These are phyloP conservation scores for Podospora tetraspora DNA, from an alignment of 495 filamentous ascomycete species.

Conservation along the genomic window DNA sequence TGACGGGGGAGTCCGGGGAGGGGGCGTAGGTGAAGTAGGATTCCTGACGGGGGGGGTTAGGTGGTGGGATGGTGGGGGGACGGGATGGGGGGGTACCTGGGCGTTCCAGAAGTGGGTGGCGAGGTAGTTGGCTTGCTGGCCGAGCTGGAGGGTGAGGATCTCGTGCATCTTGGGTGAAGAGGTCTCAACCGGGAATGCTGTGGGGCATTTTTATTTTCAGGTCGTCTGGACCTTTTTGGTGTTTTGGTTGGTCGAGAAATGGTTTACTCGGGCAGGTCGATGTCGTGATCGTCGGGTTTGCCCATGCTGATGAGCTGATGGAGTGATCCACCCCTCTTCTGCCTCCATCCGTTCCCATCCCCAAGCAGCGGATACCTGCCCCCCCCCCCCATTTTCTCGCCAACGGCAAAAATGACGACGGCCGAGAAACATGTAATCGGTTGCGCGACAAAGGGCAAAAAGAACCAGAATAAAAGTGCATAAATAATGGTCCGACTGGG, in stretches of 20 bases:
- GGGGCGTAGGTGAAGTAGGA: conserved; percentile 92
- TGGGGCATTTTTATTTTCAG: neutral
- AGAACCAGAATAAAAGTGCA: neutral
- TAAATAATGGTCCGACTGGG: conserved; percentile 3
- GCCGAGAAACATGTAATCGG: neutral
- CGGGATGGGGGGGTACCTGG: conserved; percentile 46
- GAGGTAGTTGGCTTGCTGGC: conserved; percentile 86
- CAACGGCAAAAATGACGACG: neutral
- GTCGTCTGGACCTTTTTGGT: neutral
- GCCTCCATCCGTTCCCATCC: neutral
- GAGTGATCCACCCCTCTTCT: neutral
- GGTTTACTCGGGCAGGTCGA: neutral
- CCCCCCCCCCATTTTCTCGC: neutral
- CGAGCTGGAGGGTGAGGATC: conserved; percentile 89
- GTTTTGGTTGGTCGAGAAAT: neutral
- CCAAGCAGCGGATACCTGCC: neutral
- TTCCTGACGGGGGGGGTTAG: conserved; percentile 53
- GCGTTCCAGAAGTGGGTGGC: conserved; percentile 99
- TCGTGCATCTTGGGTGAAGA: conserved; percentile 68
- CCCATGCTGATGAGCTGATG: neutral
- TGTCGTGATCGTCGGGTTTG: neutral
- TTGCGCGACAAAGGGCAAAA: neutral
- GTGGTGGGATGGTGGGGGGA: neutral
- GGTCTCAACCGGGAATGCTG: neutral
- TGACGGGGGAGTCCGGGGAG: conserved; percentile 57